Conservation (phyloP, 257 asterid species). For the Solanum dulcamara region DNA sequence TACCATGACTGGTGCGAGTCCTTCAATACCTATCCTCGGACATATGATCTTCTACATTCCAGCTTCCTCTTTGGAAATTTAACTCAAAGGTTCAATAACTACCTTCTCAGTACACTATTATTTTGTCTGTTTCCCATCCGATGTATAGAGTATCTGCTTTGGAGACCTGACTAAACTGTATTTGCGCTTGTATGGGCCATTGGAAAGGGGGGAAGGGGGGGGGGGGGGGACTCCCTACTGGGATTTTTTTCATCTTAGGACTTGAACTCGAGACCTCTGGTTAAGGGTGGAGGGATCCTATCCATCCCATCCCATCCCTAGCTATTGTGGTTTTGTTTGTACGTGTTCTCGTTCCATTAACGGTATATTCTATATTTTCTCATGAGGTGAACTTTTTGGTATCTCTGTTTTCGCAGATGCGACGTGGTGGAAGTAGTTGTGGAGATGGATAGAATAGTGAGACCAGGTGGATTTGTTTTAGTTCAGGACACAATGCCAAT, state of each 20-base stretch:
- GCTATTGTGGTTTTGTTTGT: background rate
- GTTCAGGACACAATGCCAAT: slow-evolving; percentile 45
- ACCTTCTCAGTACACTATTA: background rate
- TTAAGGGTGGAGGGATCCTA: background rate
- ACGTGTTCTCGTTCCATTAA: no score
- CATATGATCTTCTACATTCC: slow-evolving; percentile 64
- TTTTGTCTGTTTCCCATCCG: background rate
- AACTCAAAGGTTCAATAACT: slow-evolving; percentile 31
- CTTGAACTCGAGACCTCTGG: background rate
- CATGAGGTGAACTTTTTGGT: background rate
- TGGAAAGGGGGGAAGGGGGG: background rate
- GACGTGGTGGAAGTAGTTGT: slow-evolving; percentile 45
- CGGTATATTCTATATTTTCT: background rate
- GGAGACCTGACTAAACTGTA: background rate
- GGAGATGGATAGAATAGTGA: slow-evolving; percentile 59
- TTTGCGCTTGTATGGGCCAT: background rate
- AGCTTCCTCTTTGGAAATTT: slow-evolving; percentile 44
- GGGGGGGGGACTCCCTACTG: background rate
- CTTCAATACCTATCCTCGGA: slow-evolving; percentile 61
- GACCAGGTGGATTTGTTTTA: slow-evolving; percentile 57
- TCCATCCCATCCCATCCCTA: background rate
- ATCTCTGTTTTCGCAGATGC: slow-evolving; percentile 23
- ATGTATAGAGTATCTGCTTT: background rate
- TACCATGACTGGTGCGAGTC: slow-evolving; percentile 87
- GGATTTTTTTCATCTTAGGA: background rate